Conservation (phyloP, 2,329 filamentous ascomycete genomes). For the Diplocarpon mali region DNA sequence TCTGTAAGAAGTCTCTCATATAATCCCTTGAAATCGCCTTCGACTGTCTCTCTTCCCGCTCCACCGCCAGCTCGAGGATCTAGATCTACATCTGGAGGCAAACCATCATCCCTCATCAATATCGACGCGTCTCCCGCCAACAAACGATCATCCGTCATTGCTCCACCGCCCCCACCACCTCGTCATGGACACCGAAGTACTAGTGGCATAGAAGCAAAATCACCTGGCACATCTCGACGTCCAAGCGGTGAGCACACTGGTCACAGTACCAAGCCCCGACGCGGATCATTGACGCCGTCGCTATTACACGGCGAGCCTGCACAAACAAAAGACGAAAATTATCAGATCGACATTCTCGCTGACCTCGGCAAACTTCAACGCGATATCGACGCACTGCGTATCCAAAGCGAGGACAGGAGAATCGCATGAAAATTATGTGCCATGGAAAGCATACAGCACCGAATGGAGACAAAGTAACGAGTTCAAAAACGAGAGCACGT, state of each 20-base stretch:
- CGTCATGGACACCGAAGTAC: conserved; percentile 27
- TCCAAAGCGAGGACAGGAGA: conserved; percentile 27
- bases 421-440: conserved; percentile 15
- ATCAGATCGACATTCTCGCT: conserved; percentile 51
- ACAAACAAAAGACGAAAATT: conserved; percentile 11
- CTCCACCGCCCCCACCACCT: conserved; percentile 31
- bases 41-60: conserved; percentile 29
- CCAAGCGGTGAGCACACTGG: conserved; percentile 18
- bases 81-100: conserved; percentile 13
- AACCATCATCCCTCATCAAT: conserved; percentile 20
- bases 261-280: not conserved
- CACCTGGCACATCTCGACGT: conserved; percentile 12
- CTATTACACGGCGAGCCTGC: not conserved
- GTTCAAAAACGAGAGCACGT: not conserved
- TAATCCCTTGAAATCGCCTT: conserved; percentile 22
- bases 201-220: conserved; percentile 19
- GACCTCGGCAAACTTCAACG: conserved; percentile 61
- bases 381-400: conserved; percentile 60
- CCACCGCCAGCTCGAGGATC: conserved; percentile 30
- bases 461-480: not conserved
- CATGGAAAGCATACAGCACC: not conserved
- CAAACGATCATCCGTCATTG: conserved; percentile 21
- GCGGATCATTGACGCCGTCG: conserved; percentile 18
- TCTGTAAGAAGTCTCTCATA: conserved; percentile 18
- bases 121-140: conserved; percentile 16